Base-by-base conservation (phyloP, 768 basidiomycete genomes). In the Panus rudis region DNA sequence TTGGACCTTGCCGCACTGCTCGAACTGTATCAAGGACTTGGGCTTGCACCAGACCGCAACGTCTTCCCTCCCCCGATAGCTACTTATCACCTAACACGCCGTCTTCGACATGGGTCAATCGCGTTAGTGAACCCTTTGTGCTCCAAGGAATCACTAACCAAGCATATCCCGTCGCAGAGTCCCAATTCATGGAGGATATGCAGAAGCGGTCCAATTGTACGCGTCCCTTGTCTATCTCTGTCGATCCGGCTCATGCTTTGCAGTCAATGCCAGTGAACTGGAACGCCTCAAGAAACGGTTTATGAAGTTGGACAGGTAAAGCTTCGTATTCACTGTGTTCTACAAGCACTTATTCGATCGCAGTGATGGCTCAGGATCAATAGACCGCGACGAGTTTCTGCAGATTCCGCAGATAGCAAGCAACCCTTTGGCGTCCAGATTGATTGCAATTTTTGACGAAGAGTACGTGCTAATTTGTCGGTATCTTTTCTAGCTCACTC, bases 401-500 rank as follows among this genome's bases (percentile, higher is more conserved):
- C 92, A 92, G 71, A 96, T 99, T 74, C 96, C 96, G 0, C 92
- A 94, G 70, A 98, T 98, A 56, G 94, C 94, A 17, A 92, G 90
- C 45, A 99, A 98, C 64, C 96, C 96, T 0, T 70, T 99, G 37
- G 92, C 96, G 41, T 87, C 85, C 42, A 80, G 96, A 46, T 92
- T 99, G 92, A 98, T 99, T 58, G 96, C 96, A 40, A 98, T 99
- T 59, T 99, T 99, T 57, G 96, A 99, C 59, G 91, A 97, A 67
- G 93, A 98, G 94, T 98, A 55, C 65, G 91, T 79, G 1, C 22
- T 40, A 25, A 16, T 17, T 30, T 39, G 12, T 17, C 12, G 19
- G 23, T 27, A 32, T 38, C 26, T 42, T 41, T 10, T 39, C n/a
- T n/a, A 12, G 33, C 33, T 35, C 21, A 35, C 21, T 7, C 8